A percentile compares a stretch with the other conserved stretches of the same genome.
phyloP scores from a whole-genome alignment of 2,329 filamentous ascomycete species.

The Shiraia sp. region DNA sequence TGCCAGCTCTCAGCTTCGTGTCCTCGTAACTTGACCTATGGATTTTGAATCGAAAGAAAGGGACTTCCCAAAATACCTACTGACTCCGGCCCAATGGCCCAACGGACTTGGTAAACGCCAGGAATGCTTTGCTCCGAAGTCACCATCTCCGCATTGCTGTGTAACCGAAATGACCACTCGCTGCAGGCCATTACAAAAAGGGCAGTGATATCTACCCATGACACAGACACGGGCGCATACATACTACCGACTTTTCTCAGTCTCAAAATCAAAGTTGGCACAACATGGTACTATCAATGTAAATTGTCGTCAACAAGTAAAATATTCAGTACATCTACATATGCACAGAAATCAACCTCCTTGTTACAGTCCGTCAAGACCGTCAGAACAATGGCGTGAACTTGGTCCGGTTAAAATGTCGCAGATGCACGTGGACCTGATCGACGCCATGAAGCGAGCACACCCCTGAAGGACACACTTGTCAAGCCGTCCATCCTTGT shows the following conservation, averaged over 20 bases:
- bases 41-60: background rate
- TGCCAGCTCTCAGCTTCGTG: background rate
- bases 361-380: too few relatives aligned
- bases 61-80: constrained; percentile 12
- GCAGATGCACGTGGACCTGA: constrained; percentile 24
- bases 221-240: too few relatives aligned
- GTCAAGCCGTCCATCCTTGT: constrained; percentile 8
- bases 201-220: constrained; percentile 13
- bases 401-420: constrained; percentile 21
- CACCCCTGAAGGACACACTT: constrained; percentile 11
- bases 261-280: constrained; percentile 1
- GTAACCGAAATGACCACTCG: constrained; percentile 24
- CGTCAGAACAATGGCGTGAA: constrained; percentile 3
- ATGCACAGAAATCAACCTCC: too few relatives aligned
- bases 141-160: constrained; percentile 27
- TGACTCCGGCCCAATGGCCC: too few relatives aligned
- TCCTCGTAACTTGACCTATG: background rate
- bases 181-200: constrained; percentile 12
- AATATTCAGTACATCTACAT: constrained; percentile 3
- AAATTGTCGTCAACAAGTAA: background rate
- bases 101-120: too few relatives aligned
- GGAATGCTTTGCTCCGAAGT: too few relatives aligned
- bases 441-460: constrained; percentile 20
- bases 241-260: background rate
- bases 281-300: too few relatives aligned